Conservation (phyloP, 2,329 filamentous ascomycete species). For the Xylariales sp. region DNA sequence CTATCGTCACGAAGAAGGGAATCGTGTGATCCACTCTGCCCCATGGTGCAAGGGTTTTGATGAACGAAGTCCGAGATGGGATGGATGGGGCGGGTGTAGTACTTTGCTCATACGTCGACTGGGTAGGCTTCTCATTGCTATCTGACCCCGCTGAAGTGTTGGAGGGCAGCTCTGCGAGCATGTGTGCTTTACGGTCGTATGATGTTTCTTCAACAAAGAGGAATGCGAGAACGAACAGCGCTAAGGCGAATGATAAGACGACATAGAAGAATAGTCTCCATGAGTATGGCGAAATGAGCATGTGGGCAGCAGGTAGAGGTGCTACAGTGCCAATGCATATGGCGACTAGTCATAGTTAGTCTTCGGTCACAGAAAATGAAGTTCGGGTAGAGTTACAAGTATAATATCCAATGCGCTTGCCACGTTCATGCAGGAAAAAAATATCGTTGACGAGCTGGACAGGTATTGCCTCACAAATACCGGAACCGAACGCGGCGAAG, state of each 20-base stretch:
- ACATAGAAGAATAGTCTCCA: conserved; percentile 61
- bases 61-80: conserved; percentile 32
- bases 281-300: conserved; percentile 53
- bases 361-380: not conserved
- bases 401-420: conserved; percentile 55
- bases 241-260: conserved; percentile 47
- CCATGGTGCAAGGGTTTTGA: conserved; percentile 33
- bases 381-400: conserved; percentile 32
- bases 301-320: conserved; percentile 55
- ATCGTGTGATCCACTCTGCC: conserved; percentile 32
- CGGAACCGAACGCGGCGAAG: conserved; percentile 35
- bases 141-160: conserved; percentile 12
- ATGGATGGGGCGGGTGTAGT: conserved; percentile 4
- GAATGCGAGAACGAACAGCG: conserved; percentile 40
- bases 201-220: conserved; percentile 48
- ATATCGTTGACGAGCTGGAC: conserved; percentile 42
- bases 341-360: conserved; percentile 31
- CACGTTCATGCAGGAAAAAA: conserved; percentile 41
- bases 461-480: conserved; percentile 40
- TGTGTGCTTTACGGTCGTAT: conserved; percentile 31
- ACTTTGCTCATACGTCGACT: conserved; percentile 15
- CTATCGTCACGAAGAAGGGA: conserved; percentile 34
- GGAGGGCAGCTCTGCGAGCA: conserved; percentile 5
- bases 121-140: conserved; percentile 21
- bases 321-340: conserved; percentile 52